Conservation (phyloP, 164 flowering plant genomes). For the Stephania yunnanensis region DNA sequence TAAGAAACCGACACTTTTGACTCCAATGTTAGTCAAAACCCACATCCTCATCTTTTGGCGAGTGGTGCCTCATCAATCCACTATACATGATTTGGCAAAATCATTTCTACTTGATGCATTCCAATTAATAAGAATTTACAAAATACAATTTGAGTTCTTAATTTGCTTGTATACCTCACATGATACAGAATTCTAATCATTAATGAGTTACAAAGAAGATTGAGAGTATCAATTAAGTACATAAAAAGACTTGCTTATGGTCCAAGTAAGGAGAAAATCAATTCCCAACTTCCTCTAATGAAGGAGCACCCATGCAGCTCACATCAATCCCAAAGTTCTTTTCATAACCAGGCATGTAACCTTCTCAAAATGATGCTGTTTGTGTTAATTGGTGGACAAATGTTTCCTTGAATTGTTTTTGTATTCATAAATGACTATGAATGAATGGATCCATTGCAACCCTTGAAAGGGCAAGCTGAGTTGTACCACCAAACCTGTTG, state of each 20-base stretch:
- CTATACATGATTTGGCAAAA: too few relatives aligned
- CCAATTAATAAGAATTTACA: too few relatives aligned
- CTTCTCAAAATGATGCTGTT: neutral
- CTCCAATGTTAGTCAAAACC: too few relatives aligned
- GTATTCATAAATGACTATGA: neutral
- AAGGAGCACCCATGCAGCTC: neutral
- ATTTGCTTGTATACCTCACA: too few relatives aligned
- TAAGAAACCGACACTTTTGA: too few relatives aligned
- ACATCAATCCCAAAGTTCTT: neutral
- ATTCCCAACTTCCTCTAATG: conserved; percentile 1
- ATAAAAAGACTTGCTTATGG: neutral
- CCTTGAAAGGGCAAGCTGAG: neutral
- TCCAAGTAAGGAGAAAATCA: neutral
- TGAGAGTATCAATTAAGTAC: neutral
- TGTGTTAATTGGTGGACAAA: too few relatives aligned
- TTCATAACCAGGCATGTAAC: neutral
- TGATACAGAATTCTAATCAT: neutral
- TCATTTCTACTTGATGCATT: too few relatives aligned
- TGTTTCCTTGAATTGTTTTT: too few relatives aligned
- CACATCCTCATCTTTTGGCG: too few relatives aligned
- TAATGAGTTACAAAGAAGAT: neutral
- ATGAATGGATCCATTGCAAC: neutral
- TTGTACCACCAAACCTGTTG: neutral
- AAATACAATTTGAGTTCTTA: too few relatives aligned
- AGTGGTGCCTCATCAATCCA: too few relatives aligned